Conservation (phyloP, 192 early-diverging fungal species). For the Umbelopsis vinacea region DNA sequence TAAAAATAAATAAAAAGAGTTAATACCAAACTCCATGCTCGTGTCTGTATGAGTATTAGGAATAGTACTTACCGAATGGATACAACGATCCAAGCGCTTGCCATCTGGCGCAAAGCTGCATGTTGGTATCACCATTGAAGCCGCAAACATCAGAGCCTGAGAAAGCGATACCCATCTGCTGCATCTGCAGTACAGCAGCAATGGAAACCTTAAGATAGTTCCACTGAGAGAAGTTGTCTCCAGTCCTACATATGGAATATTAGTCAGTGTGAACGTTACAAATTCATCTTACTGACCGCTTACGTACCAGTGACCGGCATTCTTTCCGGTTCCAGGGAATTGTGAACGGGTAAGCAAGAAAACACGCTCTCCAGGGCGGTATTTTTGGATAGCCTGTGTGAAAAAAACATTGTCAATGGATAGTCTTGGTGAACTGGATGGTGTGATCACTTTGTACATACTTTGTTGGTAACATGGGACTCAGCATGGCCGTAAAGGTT, state of each 20-base stretch:
- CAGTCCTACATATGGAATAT: constrained; percentile 30
- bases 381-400: constrained; percentile 15
- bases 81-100: constrained; percentile 57
- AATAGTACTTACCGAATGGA: constrained; percentile 26
- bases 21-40: not conserved
- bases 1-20: constrained; percentile 43
- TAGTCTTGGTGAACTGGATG: not conserved
- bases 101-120: constrained; percentile 72
- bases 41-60: not conserved
- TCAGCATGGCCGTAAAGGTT: constrained; percentile 42
- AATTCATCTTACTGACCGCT: not conserved
- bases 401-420: not conserved
- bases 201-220: constrained; percentile 63
- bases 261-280: not conserved
- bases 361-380: constrained; percentile 33
- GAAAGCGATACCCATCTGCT: constrained; percentile 73
- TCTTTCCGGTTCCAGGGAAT: constrained; percentile 64
- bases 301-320: constrained; percentile 26
- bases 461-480: constrained; percentile 26
- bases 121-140: constrained; percentile 60
- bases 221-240: constrained; percentile 68
- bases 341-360: constrained; percentile 69
- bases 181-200: constrained; percentile 64
- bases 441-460: constrained; percentile 2
- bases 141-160: constrained; percentile 76